Conservation (phyloP, 768 basidiomycete genomes). For the Mycena kentingensis region DNA sequence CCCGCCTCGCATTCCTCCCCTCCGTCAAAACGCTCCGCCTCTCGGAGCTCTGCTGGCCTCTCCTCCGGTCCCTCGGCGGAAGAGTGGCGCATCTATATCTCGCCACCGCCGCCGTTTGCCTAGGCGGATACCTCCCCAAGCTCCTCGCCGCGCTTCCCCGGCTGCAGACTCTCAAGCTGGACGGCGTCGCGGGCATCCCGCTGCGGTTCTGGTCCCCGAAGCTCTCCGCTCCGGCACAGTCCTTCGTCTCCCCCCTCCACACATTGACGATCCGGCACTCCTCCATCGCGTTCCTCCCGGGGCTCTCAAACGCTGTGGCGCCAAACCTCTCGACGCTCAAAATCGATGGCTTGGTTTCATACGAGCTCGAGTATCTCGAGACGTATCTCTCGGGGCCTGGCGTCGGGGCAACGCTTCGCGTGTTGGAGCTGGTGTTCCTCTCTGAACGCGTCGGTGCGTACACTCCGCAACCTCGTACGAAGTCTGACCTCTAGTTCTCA, state of each 20-base stretch:
- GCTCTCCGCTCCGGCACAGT: neutral
- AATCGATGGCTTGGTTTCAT: neutral
- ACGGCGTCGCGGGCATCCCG: conserved; percentile 6
- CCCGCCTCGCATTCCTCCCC: neutral
- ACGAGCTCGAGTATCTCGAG: conserved; percentile 6
- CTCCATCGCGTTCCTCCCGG: conserved; percentile 8
- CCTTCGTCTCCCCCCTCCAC: neutral
- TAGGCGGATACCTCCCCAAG: neutral
- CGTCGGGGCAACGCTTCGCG: neutral
- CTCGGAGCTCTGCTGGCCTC: conserved; percentile 4
- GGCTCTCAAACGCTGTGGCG: conserved; percentile 1
- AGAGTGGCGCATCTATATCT: conserved; percentile 17
- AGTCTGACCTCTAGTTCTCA: no score
- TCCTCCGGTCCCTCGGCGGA: conserved; percentile 19
- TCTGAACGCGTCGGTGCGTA: no score
- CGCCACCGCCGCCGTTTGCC: conserved; percentile 2
- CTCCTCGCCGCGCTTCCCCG: conserved; percentile 1
- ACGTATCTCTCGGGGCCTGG: neutral
- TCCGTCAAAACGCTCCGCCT: conserved; percentile 4
- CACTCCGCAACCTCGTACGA: no score
- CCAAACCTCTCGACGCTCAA: neutral
- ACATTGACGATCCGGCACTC: conserved; percentile 5
- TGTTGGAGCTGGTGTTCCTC: conserved; percentile 7
- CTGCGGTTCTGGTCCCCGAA: neutral
- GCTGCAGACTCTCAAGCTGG: conserved; percentile 2